These are phyloP conservation scores for Zymoseptoria brevis DNA, from an alignment of 2,329 filamentous ascomycete species.

Conservation along the genomic window DNA sequence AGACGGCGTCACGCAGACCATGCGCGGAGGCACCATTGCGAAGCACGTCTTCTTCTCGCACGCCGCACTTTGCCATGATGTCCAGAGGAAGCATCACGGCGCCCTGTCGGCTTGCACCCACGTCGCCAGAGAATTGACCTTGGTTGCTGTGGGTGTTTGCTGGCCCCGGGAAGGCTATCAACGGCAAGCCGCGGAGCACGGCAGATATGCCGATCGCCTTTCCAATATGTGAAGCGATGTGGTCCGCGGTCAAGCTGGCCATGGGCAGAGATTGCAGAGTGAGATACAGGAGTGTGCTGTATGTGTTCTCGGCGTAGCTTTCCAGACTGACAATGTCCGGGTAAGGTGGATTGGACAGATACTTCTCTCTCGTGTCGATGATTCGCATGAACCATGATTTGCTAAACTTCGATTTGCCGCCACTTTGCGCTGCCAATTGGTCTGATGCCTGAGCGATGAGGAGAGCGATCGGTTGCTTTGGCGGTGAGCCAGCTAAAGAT, in stretches of 20 bases:
- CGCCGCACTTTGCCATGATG: conserved; percentile 71
- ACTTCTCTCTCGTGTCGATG: conserved; percentile 71
- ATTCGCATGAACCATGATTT: conserved; percentile 56
- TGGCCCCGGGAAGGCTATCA: conserved; percentile 71
- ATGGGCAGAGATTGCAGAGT: conserved; percentile 73
- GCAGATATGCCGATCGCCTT: conserved; percentile 87
- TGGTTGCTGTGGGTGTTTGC: conserved; percentile 49
- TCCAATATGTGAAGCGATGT: conserved; percentile 88
- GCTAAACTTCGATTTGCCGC: conserved; percentile 44
- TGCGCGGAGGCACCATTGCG: conserved; percentile 68
- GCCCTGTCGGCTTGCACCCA: conserved; percentile 45
- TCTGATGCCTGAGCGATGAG: conserved; percentile 67
- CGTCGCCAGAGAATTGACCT: conserved; percentile 31
- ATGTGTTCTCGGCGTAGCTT: conserved; percentile 87
- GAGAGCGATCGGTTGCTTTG: conserved; percentile 84
- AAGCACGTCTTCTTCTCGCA: conserved; percentile 85
- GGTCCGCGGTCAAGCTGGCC: conserved; percentile 76
- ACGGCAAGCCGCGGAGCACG: conserved; percentile 74
- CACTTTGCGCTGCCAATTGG: conserved; percentile 43
- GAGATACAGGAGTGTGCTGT: conserved; percentile 84
- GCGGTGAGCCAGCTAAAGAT: conserved; percentile 68
- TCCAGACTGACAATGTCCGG: conserved; percentile 66
- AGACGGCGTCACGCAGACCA: conserved; percentile 81
- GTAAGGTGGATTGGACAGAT: conserved; percentile 78
- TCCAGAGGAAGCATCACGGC: conserved; percentile 77